Percentiles rank a stretch among this genome's conserved stretches.
phyloP scores from a whole-genome alignment of 805 yeast genomes.

The Wickerhamomyces sydowiorum region DNA sequence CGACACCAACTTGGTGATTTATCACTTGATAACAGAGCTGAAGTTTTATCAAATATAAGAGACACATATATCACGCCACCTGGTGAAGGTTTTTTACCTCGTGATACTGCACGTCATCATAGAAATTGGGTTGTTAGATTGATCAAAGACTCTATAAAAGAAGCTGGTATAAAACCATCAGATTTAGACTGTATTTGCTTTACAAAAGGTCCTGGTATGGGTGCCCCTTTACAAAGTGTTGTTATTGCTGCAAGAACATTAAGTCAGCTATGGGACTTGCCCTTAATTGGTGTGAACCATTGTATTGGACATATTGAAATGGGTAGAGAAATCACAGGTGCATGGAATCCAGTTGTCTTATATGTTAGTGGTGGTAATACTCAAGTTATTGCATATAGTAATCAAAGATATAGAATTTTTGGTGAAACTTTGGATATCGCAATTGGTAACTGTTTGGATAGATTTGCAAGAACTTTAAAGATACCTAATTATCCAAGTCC shows the following conservation, averaged over 20 bases:
- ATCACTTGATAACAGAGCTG: slow-evolving; percentile 55
- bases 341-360: slow-evolving; percentile 91
- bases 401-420: slow-evolving; percentile 90
- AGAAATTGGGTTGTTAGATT: slow-evolving; percentile 88
- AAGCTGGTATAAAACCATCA: slow-evolving; percentile 42
- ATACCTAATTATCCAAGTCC: slow-evolving; percentile 95
- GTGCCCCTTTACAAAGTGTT: slow-evolving; percentile 93
- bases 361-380: slow-evolving; percentile 99
- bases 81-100: slow-evolving; percentile 94
- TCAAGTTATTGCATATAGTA: slow-evolving; percentile 94
- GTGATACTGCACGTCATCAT: slow-evolving; percentile 97
- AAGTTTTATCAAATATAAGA: slow-evolving; percentile 81
- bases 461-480: slow-evolving; percentile 87
- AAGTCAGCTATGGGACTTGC: slow-evolving; percentile 72
- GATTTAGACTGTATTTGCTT: slow-evolving; percentile 82
- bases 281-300: slow-evolving; percentile 92
- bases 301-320: slow-evolving; percentile 98
- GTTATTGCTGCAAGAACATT: slow-evolving; percentile 89
- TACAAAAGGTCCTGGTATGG: slow-evolving; percentile 99
- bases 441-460: slow-evolving; percentile 91
- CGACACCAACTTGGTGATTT: slow-evolving; percentile 63
- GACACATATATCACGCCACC: slow-evolving; percentile 96
- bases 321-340: slow-evolving; percentile 99
- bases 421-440: slow-evolving; percentile 99
- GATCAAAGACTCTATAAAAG: slow-evolving; percentile 58